A percentile compares a stretch with the other conserved stretches of the same genome.
phyloP scores from a whole-genome alignment of 768 basidiomycete species.

The Scleroderma bovista region DNA sequence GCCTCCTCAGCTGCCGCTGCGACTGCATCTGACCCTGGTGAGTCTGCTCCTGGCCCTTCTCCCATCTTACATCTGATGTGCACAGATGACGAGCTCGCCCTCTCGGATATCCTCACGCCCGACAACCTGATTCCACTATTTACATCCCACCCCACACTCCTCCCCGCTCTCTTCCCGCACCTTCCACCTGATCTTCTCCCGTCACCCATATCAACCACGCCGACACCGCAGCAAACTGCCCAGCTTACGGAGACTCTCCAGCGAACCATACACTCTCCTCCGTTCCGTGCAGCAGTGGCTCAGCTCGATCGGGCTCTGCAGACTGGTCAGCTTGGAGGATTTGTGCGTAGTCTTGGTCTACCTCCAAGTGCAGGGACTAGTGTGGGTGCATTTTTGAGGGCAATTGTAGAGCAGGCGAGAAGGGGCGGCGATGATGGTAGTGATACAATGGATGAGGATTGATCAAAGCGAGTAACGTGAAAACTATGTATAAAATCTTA shows the following conservation, averaged over 20 bases:
- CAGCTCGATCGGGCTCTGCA: constrained; percentile 81
- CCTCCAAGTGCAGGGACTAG: constrained; percentile 82
- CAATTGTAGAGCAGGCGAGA: constrained; percentile 70
- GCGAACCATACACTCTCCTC: constrained; percentile 74
- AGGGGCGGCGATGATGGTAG: constrained; percentile 29
- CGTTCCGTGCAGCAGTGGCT: constrained; percentile 73
- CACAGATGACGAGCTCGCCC: constrained; percentile 46
- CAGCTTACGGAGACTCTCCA: constrained; percentile 51
- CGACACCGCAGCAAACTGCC: constrained; percentile 18
- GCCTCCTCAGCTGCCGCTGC: not conserved
- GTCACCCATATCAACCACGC: constrained; percentile 46
- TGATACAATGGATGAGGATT: constrained; percentile 83
- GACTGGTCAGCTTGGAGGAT: constrained; percentile 69
- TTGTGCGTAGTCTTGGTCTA: constrained; percentile 75
- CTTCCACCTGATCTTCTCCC: constrained; percentile 73
- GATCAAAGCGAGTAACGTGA: not conserved
- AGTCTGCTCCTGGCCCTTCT: not conserved
- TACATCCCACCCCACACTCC: constrained; percentile 59
- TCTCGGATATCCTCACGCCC: constrained; percentile 73
- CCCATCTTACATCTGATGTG: constrained; percentile 1
- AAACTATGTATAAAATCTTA: not conserved
- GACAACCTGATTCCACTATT: constrained; percentile 71
- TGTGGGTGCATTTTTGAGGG: constrained; percentile 73
- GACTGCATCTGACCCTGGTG: constrained; percentile 9
- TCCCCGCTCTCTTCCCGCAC: constrained; percentile 70